phyloP scores from a whole-genome alignment of 345 rosid genomes.

The Microthlaspi erraticum region DNA sequence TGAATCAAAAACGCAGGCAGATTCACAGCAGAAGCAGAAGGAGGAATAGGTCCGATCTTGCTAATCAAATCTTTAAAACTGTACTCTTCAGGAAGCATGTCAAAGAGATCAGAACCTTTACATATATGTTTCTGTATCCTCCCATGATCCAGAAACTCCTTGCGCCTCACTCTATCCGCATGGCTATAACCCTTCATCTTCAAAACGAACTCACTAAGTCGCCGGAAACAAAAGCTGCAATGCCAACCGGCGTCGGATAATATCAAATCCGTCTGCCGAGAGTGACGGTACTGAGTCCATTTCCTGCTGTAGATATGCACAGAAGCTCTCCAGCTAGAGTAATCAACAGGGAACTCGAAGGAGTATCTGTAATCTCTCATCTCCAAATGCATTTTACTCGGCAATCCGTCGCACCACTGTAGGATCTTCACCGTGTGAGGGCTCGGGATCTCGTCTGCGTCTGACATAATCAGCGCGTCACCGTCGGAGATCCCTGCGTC shows the following conservation, averaged over 20 bases:
- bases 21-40: slow-evolving; percentile 88
- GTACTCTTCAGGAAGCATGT: slow-evolving; percentile 92
- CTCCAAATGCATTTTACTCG: slow-evolving; percentile 71
- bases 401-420: slow-evolving; percentile 87
- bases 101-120: slow-evolving; percentile 72
- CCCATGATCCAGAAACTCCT: slow-evolving; percentile 52
- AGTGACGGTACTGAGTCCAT: slow-evolving; percentile 73
- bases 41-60: slow-evolving; percentile 77
- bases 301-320: slow-evolving; percentile 53
- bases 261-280: slow-evolving; percentile 65
- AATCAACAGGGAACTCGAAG: slow-evolving; percentile 88
- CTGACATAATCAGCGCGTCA: slow-evolving; percentile 78
- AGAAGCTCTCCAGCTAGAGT: slow-evolving; percentile 85
- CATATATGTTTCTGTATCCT: slow-evolving; percentile 78
- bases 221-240: slow-evolving; percentile 86
- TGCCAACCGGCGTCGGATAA: slow-evolving; percentile 96
- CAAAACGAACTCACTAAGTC: slow-evolving; percentile 65
- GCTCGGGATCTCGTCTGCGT: slow-evolving; percentile 88
- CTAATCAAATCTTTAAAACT: slow-evolving; percentile 77
- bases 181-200: slow-evolving; percentile 97
- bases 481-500: slow-evolving; percentile 67
- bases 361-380: slow-evolving; percentile 83
- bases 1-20: slow-evolving; percentile 81
- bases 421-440: slow-evolving; percentile 74
- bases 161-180: slow-evolving; percentile 73